These are phyloP conservation scores for Phyllosticta paracitricarpa DNA, from an alignment of 2,329 filamentous ascomycete species.

Conservation along the genomic window DNA sequence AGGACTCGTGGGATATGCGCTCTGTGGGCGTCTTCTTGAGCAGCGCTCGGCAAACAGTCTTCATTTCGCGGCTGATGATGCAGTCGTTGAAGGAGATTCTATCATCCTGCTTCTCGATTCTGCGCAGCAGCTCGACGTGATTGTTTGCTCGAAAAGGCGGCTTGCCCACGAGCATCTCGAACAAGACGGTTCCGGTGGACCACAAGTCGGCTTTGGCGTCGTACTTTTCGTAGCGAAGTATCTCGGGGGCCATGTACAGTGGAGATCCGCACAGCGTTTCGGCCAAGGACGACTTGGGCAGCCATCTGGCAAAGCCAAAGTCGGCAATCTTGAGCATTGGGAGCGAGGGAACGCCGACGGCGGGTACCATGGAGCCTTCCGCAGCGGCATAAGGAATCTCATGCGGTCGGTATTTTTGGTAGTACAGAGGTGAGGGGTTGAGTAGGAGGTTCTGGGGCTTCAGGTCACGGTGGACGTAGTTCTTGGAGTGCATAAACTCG, in stretches of 20 bases:
- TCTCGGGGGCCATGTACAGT: constrained; percentile 97
- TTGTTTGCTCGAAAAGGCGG: constrained; percentile 89
- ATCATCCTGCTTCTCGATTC: constrained; percentile 84
- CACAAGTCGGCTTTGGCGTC: constrained; percentile 94
- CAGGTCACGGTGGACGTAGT: constrained; percentile 92
- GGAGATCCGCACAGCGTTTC: constrained; percentile 96
- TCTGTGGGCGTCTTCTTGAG: constrained; percentile 80
- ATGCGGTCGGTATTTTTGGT: constrained; percentile 47
- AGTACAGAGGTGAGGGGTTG: constrained; percentile 67
- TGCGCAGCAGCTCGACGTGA: constrained; percentile 85
- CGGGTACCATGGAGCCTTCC: constrained; percentile 69
- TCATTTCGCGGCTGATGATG: constrained; percentile 64
- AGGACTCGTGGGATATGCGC: constrained; percentile 73
- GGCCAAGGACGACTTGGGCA: constrained; percentile 82
- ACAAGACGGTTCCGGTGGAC: constrained; percentile 93
- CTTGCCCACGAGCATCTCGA: constrained; percentile 86
- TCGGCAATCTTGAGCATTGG: constrained; percentile 97
- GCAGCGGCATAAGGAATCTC: constrained; percentile 67
- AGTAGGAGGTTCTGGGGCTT: constrained; percentile 95
- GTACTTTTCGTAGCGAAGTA: constrained; percentile 92
- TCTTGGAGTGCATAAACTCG: constrained; percentile 72
- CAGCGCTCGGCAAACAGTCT: constrained; percentile 66
- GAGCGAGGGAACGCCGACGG: constrained; percentile 69
- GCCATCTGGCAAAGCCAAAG: constrained; percentile 92
- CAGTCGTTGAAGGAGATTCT: constrained; percentile 69